A percentile compares a stretch with the other conserved stretches of the same genome.
Evolutionary conservation across 306 rosid species (phyloP).

Genomic region (Gillenia trifoliata): DNA sequence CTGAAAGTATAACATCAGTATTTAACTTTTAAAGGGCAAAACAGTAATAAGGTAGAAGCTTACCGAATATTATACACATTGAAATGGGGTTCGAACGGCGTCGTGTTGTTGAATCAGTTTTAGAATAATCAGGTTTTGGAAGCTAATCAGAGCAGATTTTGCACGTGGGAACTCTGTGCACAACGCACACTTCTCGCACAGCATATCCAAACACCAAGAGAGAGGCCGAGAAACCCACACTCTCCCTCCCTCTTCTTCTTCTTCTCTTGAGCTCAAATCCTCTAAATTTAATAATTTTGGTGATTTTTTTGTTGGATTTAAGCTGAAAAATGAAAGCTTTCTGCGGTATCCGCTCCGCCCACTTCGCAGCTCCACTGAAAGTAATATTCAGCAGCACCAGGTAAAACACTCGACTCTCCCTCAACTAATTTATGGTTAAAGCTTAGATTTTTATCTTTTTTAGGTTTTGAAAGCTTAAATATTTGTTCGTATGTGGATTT

Average conservation of each 20-base stretch:
- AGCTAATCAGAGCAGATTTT: neutral
- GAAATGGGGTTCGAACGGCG: neutral
- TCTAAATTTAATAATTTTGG: neutral
- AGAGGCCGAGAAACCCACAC: neutral
- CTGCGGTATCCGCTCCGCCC: slow-evolving; percentile 4
- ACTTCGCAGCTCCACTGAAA: slow-evolving; percentile 12
- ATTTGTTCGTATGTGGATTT: neutral
- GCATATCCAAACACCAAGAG: slow-evolving; percentile 18
- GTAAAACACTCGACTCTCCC: neutral
- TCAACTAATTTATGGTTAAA: neutral
- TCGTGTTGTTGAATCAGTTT: neutral
- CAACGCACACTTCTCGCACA: neutral
- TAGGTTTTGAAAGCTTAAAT: no score
- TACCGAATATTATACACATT: no score
- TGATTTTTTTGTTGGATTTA: neutral
- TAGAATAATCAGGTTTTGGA: neutral
- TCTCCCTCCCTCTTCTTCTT: neutral
- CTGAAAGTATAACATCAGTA: no score
- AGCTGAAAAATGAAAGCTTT: slow-evolving; percentile 27
- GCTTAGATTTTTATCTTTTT: neutral
- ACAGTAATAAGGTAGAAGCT: no score
- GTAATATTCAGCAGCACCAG: slow-evolving; percentile 19
- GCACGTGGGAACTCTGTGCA: neutral
- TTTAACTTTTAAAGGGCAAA: no score
- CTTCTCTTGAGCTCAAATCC: slow-evolving; percentile 1